These are phyloP conservation scores for Ascodesmis nigricans DNA, from an alignment of 495 filamentous ascomycete genomes.

Conservation along the genomic window DNA sequence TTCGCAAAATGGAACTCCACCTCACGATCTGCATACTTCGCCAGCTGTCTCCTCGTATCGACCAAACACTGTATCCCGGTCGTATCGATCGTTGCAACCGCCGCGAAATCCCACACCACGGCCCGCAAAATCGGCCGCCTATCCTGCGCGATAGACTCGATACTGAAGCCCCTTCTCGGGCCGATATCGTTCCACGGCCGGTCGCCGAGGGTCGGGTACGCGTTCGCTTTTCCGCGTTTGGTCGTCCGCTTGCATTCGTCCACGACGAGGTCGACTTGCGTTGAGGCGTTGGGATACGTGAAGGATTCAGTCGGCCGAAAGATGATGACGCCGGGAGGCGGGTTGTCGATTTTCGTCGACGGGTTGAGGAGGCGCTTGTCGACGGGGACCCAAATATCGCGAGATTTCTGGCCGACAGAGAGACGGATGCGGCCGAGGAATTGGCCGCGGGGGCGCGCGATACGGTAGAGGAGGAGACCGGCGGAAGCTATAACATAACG, in stretches of 20 bases:
- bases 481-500: constrained; percentile 24
- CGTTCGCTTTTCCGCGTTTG: constrained; percentile 12
- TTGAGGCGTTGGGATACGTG: constrained; percentile 31
- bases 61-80: constrained; percentile 30
- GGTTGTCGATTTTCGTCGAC: constrained; percentile 22
- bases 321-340: constrained; percentile 30
- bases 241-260: constrained; percentile 26
- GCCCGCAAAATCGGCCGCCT: constrained; percentile 27
- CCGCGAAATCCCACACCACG: constrained; percentile 29
- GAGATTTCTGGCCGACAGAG: constrained; percentile 14
- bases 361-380: constrained; percentile 28
- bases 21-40: constrained; percentile 28
- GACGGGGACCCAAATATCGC: constrained; percentile 26
- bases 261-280: constrained; percentile 27
- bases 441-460: constrained; percentile 27
- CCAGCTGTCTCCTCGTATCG: constrained; percentile 29
- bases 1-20: constrained; percentile 33
- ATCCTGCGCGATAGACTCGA: constrained; percentile 23
- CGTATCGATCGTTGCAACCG: constrained; percentile 29
- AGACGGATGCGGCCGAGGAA: constrained; percentile 23
- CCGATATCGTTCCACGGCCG: constrained; percentile 15
- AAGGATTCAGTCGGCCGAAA: constrained; percentile 32
- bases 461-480: constrained; percentile 27
- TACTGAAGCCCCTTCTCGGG: constrained; percentile 16
- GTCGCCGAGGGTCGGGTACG: constrained; percentile 14